These are phyloP conservation scores for Coemansia sp. DNA, from an alignment of 192 early-diverging fungal genomes.

Conservation along the genomic window DNA sequence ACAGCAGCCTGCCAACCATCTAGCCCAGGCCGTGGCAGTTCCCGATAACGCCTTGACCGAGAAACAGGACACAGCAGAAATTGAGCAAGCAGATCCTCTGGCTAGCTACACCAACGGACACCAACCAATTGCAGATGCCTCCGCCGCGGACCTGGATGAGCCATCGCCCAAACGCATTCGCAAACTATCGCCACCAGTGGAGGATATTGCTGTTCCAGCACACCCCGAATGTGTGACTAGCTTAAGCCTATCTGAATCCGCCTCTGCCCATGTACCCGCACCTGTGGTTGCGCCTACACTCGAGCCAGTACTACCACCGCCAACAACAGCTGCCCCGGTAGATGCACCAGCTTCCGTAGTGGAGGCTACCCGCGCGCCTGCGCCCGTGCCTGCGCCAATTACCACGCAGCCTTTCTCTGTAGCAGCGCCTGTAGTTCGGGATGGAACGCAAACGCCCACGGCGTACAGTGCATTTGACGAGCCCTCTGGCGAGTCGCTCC, in stretches of 20 bases:
- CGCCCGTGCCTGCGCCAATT: constrained; percentile 1
- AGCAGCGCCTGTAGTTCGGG: background rate
- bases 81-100: background rate
- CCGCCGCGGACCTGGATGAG: constrained; percentile 5
- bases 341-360: background rate
- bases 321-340: background rate
- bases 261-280: background rate
- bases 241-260: background rate
- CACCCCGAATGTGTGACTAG: background rate
- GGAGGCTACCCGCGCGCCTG: background rate
- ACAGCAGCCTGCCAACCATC: background rate
- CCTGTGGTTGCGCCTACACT: background rate
- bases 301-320: background rate
- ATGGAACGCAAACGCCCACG: background rate
- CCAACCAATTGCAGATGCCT: background rate
- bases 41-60: background rate
- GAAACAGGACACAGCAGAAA: background rate
- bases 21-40: background rate
- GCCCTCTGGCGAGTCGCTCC: constrained; percentile 22
- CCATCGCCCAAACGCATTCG: constrained; percentile 41
- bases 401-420: background rate
- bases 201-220: background rate
- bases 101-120: constrained; percentile 15
- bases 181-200: constrained; percentile 9
- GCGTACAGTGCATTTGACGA: background rate